Evolutionary conservation across 116 monocot species (phyloP), one percentile per base, ranked within the genome.

Genomic region (Thalassia testudinum): DNA sequence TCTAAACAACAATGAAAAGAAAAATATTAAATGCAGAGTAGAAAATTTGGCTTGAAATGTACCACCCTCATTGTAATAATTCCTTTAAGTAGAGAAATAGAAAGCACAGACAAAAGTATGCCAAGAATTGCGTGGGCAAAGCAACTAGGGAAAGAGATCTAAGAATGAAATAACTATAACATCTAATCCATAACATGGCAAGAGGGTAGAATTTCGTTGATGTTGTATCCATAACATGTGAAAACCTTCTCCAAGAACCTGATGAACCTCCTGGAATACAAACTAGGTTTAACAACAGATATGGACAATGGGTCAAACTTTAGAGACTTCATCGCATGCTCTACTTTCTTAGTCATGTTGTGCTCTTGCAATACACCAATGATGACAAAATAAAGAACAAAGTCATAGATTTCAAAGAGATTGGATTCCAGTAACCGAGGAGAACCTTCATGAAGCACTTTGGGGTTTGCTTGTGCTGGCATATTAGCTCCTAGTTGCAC

Each of bases 401-500:
- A 88, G 53, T 97, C 95, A 44, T 77, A 82, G 26, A 65, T 78
- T 60, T 79, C 75, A 50, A 70, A 67, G 21, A 78, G 62, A 63
- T 77, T 70, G 0, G 51, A 13, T 21, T 73, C 82, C 21, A 62
- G 29, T 27, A 72, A 55, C 21, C 68, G 61, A 4, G 65, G 49
- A 16, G 37, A 52, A 42, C 56, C 72, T 34, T 66, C 45, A 13
- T 75, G 75, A 17, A 76, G 62, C 49, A 64, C 66, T 52, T 75
- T 97, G 43, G 54, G 58, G 21, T 66, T 66, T 27, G 82, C 89
- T 66, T 69, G 73, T 58, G 95, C 95, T 37, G 95, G 95, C 95
- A 97, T 97, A 57, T 97, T 97, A 5, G 88, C 89, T 42, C 95
- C 95, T 42, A 95, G 62, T 59, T 95, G 95, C 27, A 95, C 95